Evolutionary conservation across 179 eudicot species (phyloP), one percentile per base, ranked within the genome.

Genomic region (Spergularia azorica): DNA sequence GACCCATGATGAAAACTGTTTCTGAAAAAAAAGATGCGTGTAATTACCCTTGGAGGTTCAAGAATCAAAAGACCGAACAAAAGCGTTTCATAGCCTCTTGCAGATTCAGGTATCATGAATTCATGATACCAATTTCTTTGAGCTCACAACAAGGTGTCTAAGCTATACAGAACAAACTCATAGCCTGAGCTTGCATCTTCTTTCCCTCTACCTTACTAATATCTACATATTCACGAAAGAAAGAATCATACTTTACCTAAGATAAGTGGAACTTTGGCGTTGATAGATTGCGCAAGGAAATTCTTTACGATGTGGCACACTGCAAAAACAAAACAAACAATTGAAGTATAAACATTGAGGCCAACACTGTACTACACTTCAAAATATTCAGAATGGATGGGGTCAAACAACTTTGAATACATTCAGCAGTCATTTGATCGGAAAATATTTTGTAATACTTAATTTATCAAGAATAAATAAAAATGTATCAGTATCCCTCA

Each of bases 251-350:
- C 9, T 62, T 83, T 87, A 90, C 98, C 98, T 81, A 95, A 83
- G 80, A 95, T 95, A 14, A 95, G 86, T 70, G 98, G 97, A 84
- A 95, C 89, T 85, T 89, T 95, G 69, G 84, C 81, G 36, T 90
- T 82, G 73, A 95, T 79, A 71, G 84, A 79, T 81, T 88, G 88
- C 74, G 97, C 87, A 12, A 93, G 57, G 83, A 76, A 92, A 84
- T 95, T 95, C 96, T 95, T 95, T 79, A 85, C 97, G 60, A 95
- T 86, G 85, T 95, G 98, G 86, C 87, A 82, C 60, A 87, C 98
- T 95, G 97, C 90, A 92, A 43, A 43, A 79, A 46, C 17, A 77
- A 5, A 77, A 71, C 55, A 73, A 43, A 63, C n/a, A 67, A 59
- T 41, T 62, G 21, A 32, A 72, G 41, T 64, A 60, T 74, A 63